Evolutionary conservation across 345 rosid genomes (phyloP).

Genomic region (Hevea brasiliensis): DNA sequence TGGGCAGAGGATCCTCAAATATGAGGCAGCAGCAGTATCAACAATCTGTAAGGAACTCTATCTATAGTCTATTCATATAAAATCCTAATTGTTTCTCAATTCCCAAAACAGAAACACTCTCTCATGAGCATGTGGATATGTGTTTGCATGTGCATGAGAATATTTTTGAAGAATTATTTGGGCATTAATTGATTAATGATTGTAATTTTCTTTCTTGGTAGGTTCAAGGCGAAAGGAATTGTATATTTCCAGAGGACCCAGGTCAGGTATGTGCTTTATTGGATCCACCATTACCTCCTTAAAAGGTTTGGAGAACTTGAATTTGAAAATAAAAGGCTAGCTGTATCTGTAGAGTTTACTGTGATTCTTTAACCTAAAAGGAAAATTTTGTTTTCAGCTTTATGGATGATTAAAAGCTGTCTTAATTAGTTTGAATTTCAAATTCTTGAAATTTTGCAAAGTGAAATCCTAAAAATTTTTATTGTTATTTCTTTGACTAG

Average conservation of each 20-base stretch:
- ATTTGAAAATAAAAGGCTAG: neutral
- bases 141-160: conserved; percentile 13
- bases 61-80: neutral
- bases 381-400: conserved; percentile 40
- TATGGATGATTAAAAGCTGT: conserved; percentile 21
- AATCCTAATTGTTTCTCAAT: neutral
- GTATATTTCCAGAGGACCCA: conserved; percentile 90
- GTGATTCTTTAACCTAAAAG: conserved; percentile 20
- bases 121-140: neutral
- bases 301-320: neutral
- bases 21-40: conserved; percentile 57
- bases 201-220: conserved; percentile 29
- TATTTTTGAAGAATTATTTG: neutral
- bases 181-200: conserved; percentile 27
- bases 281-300: conserved; percentile 19
- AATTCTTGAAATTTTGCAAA: conserved; percentile 2
- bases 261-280: conserved; percentile 58
- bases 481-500: conserved; percentile 36
- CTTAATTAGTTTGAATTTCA: neutral
- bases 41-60: conserved; percentile 49
- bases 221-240: conserved; percentile 77
- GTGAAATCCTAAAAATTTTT: conserved; percentile 11
- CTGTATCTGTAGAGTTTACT: neutral
- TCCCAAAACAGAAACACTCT: neutral
- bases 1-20: conserved; percentile 67